phyloP scores from a whole-genome alignment of 805 yeast genomes.

The Teunomyces aglyptinius region DNA sequence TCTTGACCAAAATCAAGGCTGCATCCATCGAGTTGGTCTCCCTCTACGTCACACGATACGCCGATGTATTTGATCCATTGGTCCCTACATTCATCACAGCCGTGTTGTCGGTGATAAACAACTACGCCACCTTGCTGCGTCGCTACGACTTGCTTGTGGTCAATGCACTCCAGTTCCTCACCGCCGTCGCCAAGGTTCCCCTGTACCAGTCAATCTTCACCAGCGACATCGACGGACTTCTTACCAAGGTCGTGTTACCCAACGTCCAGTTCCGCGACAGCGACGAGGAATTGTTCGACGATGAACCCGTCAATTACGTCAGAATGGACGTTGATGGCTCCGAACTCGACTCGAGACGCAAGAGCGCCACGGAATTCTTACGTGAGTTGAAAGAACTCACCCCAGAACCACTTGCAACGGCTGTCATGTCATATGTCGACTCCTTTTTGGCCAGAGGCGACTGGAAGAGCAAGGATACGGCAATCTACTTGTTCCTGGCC shows the following conservation, averaged over 20 bases:
- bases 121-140: slow-evolving; percentile 61
- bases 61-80: slow-evolving; percentile 82
- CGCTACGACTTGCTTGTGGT: slow-evolving; percentile 85
- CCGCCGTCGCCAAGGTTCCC: slow-evolving; percentile 73
- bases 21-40: slow-evolving; percentile 82
- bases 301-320: slow-evolving; percentile 92
- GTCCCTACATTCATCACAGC: slow-evolving; percentile 77
- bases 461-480: slow-evolving; percentile 88
- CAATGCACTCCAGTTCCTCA: slow-evolving; percentile 74
- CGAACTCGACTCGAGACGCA: slow-evolving; percentile 87
- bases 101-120: slow-evolving; percentile 71
- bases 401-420: slow-evolving; percentile 69
- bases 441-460: slow-evolving; percentile 48
- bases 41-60: slow-evolving; percentile 85
- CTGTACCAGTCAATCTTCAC: slow-evolving; percentile 62
- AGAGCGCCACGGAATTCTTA: slow-evolving; percentile 89
- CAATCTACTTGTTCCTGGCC: slow-evolving; percentile 81
- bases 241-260: slow-evolving; percentile 83
- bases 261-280: slow-evolving; percentile 81
- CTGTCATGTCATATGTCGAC: slow-evolving; percentile 70
- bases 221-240: slow-evolving; percentile 61
- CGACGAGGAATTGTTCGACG: slow-evolving; percentile 93
- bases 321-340: slow-evolving; percentile 94
- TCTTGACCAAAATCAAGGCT: slow-evolving; percentile 70
- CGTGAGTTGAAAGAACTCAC: slow-evolving; percentile 80